Base-by-base conservation (phyloP, 139 green algal genomes). In the Ettlia oleoabundans region DNA sequence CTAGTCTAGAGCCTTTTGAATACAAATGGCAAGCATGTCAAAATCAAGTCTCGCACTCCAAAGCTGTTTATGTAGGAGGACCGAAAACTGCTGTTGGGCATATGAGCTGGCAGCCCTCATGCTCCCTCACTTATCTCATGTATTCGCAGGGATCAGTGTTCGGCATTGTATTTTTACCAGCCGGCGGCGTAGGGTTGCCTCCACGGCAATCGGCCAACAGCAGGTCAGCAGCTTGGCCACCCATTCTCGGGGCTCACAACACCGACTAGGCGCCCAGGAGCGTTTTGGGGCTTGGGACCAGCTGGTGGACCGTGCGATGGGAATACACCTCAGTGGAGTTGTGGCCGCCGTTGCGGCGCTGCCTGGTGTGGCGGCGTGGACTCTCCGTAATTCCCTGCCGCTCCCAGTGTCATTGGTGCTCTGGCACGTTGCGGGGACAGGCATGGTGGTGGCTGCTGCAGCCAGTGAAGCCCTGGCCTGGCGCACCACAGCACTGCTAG, bases 401-500 rank as follows among this genome's bases (percentile, higher is more conserved):
- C 26, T 86, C 13, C 71, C 87, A 0, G 68, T 75, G 2, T 77
- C 43, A 1, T n/a, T 91, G 28, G 64, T 86, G 7, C 51, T 89
- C 2, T 81, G 38, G n/a, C 88, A 92, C 13, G 64, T 86, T 1
- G 78, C 83, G 1, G 80, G 63, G 15, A 58, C 86, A 2, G 88
- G 86, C 22, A 74, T 91, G 28, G 38, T 78, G 0, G 86, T 92
- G 22, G 85, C 88, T 3, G 32, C 84, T 1, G 88, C 90, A 2
- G 81, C 91, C 5, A 87, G 74, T 13, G 70, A 82, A 37, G 33
- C 55, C 0, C 42, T 91, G 22, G 87, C 86, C 9, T 43, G 32
- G 2, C 65, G 85, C 24, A 89, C 83, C 35, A 92, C 88, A 0
- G 52, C 73, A 28, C 47, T 94, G 24, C 30, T 94, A 30, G 90